These are phyloP conservation scores for Neurospora sp. DNA, from an alignment of 2,329 filamentous ascomycete genomes.

Conservation along the genomic window DNA sequence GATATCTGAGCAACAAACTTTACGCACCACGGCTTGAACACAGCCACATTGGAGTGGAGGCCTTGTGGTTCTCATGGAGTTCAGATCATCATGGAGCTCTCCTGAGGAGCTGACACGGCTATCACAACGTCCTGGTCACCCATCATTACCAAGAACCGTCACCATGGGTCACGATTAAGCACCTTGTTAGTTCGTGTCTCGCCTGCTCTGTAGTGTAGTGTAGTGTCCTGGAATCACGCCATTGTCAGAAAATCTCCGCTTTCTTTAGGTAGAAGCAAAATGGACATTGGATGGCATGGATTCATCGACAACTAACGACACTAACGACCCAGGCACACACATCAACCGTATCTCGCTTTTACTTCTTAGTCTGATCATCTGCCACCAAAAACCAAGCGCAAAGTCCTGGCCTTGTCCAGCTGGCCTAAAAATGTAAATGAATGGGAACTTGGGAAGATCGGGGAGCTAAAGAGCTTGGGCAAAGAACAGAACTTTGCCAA, in stretches of 20 bases:
- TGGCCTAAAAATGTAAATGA: not conserved
- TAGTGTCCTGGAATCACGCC: not conserved
- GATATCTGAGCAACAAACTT: not conserved
- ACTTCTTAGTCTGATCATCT: not conserved
- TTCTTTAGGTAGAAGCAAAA: not conserved
- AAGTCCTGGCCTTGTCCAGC: not conserved
- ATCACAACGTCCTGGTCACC: not conserved
- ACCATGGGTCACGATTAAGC: not conserved
- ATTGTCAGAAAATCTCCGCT: not conserved
- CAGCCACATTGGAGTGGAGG: not conserved
- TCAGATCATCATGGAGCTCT: not conserved
- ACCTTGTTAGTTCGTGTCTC: not conserved
- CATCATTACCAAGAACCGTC: not conserved
- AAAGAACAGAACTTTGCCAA: not conserved
- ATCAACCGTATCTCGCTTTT: not conserved
- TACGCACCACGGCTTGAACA: not conserved
- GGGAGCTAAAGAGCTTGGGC: not conserved
- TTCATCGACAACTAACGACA: not conserved
- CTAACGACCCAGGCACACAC: not conserved
- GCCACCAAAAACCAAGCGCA: not conserved
- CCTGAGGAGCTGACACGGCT: not conserved
- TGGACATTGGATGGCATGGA: not conserved
- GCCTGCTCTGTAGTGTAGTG: not conserved
- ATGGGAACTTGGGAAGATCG: not conserved
- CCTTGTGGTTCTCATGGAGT: not conserved